Evolutionary conservation across 495 filamentous ascomycete genomes (phyloP), one percentile per base, ranked within the genome.

Genomic region (Elasticomyces elasticus): DNA sequence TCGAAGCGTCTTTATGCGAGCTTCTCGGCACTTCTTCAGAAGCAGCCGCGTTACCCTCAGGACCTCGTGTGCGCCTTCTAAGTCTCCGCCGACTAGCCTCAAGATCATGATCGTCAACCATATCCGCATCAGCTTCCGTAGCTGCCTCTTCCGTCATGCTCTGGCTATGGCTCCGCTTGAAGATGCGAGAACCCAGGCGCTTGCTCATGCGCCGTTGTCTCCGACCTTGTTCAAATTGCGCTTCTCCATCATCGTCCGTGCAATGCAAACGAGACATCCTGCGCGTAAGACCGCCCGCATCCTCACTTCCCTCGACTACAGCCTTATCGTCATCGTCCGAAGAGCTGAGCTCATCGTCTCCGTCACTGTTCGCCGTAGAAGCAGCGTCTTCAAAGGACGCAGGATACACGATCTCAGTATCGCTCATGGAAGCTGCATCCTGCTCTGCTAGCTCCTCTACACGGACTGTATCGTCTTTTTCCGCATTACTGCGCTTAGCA

Each of bases 161-260:
- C 52, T 55, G 57, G 41, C 52, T 60, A 40, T 55, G 52, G 20
- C 44, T 45, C 13, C 57, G 23, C 42, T 60, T 60, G 35, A 60
- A 55, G 11, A 56, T 11, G 15, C 52, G 22, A 33, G 57, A 60
- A 17, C 43, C 40, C 30, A 38, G 45, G 17, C 57, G 52, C 33
- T 40, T 55, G 27, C 40, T 40, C 27, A 48, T 26, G 46, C 63
- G 23, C 23, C 51, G 42, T 42, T 33, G 51, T 27, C 31, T 44
- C 24, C 56, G 31, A 22, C 50, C 50, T 11, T 46, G 10, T 27
- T 53, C 50, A 27, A 53, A 53, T 5, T 53, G n/a, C 42, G 42
- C 43, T 37, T 55, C 50, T 9, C 6, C 38, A 15, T 53, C 25
- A 11, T 45, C 52, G 22, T 55, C 52, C 4, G 2, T 30, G 52